Percentiles rank a stretch among this genome's conserved stretches.
phyloP scores from a whole-genome alignment of 2,329 filamentous ascomycete genomes.

The Fusarium lyarnte region DNA sequence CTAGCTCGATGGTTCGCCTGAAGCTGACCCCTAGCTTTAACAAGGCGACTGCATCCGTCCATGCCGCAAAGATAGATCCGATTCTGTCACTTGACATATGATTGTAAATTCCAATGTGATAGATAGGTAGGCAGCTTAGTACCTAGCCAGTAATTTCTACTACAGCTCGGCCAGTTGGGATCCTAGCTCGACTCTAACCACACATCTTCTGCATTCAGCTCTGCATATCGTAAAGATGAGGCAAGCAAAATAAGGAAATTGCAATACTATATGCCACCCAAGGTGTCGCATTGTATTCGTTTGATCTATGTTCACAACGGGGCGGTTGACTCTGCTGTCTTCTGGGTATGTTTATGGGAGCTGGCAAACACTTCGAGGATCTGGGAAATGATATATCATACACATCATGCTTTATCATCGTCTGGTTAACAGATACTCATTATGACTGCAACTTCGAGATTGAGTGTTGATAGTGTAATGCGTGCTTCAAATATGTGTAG shows the following conservation, averaged over 20 bases:
- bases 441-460: background rate
- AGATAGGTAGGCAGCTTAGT: background rate
- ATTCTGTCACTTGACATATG: background rate
- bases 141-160: background rate
- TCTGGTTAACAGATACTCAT: background rate
- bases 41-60: background rate
- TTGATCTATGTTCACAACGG: background rate
- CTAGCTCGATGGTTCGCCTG: background rate
- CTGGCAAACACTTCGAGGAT: background rate
- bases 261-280: background rate
- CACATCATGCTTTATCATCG: background rate
- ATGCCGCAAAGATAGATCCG: background rate
- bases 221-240: background rate
- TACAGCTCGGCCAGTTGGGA: background rate
- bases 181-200: background rate
- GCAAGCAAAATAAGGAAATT: background rate
- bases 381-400: background rate
- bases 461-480: background rate
- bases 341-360: background rate
- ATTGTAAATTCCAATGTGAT: constrained; percentile 10
- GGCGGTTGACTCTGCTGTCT: background rate
- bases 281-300: background rate
- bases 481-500: background rate
- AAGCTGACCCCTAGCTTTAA: background rate
- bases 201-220: background rate